Base-by-base conservation (phyloP, 2,329 filamentous ascomycete species). In the Aureobasidium sp. region DNA sequence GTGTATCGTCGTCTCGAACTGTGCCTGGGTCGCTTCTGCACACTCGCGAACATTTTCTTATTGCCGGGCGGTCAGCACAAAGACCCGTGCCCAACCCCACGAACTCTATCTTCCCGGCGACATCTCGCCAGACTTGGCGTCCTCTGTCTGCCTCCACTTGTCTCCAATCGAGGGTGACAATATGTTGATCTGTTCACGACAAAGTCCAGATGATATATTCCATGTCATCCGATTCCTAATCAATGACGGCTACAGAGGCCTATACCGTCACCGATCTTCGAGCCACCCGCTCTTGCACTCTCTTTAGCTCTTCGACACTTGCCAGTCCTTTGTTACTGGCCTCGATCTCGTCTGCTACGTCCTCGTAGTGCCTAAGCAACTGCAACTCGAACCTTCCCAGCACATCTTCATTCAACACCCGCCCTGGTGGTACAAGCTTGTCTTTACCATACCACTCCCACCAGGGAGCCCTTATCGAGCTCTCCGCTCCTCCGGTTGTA, bases 331-430 rank as follows among this genome's bases (percentile, higher is more conserved):
- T 43, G 57, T 64, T 64, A 25, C 55, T 62, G 21, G 45, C 57
- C 33, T 60, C 57, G 13, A 64, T 37, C 42, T 58, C 62, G 25
- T 53, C 58, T 11, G 63, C 60, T 11, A 57, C 45, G 10, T 45
- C 57, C 15, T 53, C 57, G 29, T 61, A 63, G 15, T 53, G 54
- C 15, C 57, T 38, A 23, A 64, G 61, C 42, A 64, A 21, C 50
- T 60, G 55, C 47, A 61, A 31, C 40, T 64, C 63, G 49, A 61
- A 61, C 13, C 35, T 64, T 19, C 63, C 63, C 29, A 64, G 45
- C 31, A 57, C 38, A 15, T 64, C 63, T 43, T 64, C 63, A 7
- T 46, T 37, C 53, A 58, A 21, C 11, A 43, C 45, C 7, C 25
- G 42, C 4, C 50, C 58, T 38, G 42, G 19, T 11, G 54, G 27